Evolutionary conservation across 148 eudicot species (phyloP), one percentile per base, ranked within the genome.

Genomic region (Polygonum aviculare): DNA sequence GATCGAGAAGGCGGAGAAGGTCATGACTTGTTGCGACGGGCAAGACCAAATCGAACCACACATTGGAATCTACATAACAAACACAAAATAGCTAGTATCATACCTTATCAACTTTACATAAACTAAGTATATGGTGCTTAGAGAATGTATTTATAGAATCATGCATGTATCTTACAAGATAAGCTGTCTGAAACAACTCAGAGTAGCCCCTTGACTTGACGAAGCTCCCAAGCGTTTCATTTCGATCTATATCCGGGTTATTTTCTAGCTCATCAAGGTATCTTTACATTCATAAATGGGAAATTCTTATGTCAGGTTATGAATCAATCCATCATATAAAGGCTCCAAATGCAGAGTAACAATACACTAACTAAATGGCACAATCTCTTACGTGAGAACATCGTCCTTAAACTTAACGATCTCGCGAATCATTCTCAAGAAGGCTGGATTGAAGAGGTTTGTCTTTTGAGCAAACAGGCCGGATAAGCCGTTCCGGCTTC

Each of bases 11-110:
- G 98, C 98, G 15, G 96, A 89, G 71, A 90, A 95, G 82, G 77
- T 81, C 97, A 89, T 87, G 69, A 91, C 94, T 78, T 85, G 86
- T 75, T 89, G 91, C 4, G 99, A 83, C 55, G 98, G 87, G 84
- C 97, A 96, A 57, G 94, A 91, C 98, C 98, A 96, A 72, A 93
- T 87, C 33, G 98, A 96, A 82, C 86, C 92, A 76, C 99, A 96
- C 79, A 96, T 82, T 3, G 99, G 99, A 67, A 96, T 80, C 99
- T 96, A 72, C 55, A 74, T 5, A 51, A 15, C 15, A 54, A 39
- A 47, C 16, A 21, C 40, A 16, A 41, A 75, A 1, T 26, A 26
- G 31, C 31, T 26, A 26, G 31, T 11, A 51, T 57, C 71, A 76
- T 18, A 31, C 2, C 40, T 36, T 35, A 44, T 63, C 50, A 26